Evolutionary conservation across 1,139 yeast species (phyloP).

Genomic region (Geotrichum europaeum): DNA sequence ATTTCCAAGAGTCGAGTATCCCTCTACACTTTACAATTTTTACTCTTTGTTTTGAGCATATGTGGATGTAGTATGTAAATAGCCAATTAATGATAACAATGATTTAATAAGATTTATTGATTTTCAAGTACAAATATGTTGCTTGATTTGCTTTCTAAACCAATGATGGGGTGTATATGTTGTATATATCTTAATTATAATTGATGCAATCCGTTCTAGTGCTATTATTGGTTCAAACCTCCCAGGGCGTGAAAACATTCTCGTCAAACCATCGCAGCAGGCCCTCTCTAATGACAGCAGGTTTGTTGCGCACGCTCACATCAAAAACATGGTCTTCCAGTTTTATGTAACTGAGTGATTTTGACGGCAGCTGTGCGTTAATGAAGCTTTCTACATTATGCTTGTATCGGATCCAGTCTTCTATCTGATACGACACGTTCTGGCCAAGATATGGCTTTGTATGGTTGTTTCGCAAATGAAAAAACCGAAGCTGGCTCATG

Average conservation of each 20-base stretch:
- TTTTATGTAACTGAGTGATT: conserved; percentile 20
- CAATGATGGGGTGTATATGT: neutral
- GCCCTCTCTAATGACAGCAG: conserved; percentile 22
- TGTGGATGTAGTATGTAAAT: neutral
- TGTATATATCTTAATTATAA: neutral
- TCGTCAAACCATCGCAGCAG: conserved; percentile 22
- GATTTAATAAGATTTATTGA: neutral
- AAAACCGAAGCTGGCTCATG: conserved; percentile 17
- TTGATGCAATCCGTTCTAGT: neutral
- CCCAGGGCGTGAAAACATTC: conserved; percentile 18
- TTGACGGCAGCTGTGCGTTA: conserved; percentile 17
- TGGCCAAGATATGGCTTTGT: conserved; percentile 23
- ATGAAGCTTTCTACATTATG: conserved; percentile 18
- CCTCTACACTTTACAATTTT: neutral
- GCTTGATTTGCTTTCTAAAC: neutral
- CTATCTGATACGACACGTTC: conserved; percentile 20
- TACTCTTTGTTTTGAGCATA: neutral
- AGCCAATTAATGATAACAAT: neutral
- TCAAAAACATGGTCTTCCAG: conserved; percentile 24
- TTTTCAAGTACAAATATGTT: neutral
- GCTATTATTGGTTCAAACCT: neutral
- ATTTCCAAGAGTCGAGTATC: neutral
- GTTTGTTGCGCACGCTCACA: conserved; percentile 9
- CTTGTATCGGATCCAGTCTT: conserved; percentile 21
- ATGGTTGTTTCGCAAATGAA: conserved; percentile 19